A percentile compares a stretch with the other conserved stretches of the same genome.
These are phyloP conservation scores for Talaromyces sp. DNA, from an alignment of 2,329 filamentous ascomycete genomes.

Conservation along the genomic window DNA sequence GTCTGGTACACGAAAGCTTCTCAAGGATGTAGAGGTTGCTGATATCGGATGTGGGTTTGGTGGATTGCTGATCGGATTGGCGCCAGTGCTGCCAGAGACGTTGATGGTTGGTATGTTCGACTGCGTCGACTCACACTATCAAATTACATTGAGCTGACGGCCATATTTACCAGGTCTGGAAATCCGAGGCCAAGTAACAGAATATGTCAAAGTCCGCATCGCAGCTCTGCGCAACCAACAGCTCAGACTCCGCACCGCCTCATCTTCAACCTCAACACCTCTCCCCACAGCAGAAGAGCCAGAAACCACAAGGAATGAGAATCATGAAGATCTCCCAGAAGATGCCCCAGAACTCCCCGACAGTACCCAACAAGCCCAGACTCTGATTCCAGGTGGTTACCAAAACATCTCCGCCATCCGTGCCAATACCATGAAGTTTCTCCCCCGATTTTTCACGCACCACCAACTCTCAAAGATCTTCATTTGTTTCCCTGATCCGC, in stretches of 20 bases:
- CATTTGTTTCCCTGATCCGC: conserved; percentile 96
- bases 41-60: conserved; percentile 98
- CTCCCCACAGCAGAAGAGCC: not conserved
- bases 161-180: conserved; percentile 66
- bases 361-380: conserved; percentile 12
- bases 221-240: conserved; percentile 64
- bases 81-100: conserved; percentile 74
- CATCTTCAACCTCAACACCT: conserved; percentile 14
- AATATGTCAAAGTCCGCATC: conserved; percentile 86
- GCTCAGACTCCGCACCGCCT: conserved; percentile 31
- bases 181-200: conserved; percentile 83
- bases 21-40: conserved; percentile 78
- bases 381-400: conserved; percentile 51
- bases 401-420: conserved; percentile 87
- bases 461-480: conserved; percentile 85
- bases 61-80: conserved; percentile 80
- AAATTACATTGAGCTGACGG: not conserved
- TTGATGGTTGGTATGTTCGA: conserved; percentile 70
- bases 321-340: conserved; percentile 12
- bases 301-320: not conserved
- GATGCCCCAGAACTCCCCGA: conserved; percentile 17
- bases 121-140: not conserved
- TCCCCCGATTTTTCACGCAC: conserved; percentile 93
- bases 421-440: conserved; percentile 97
- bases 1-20: conserved; percentile 43